Conservation (phyloP, 2,329 filamentous ascomycete species). For the Sarocladium oryzae region DNA sequence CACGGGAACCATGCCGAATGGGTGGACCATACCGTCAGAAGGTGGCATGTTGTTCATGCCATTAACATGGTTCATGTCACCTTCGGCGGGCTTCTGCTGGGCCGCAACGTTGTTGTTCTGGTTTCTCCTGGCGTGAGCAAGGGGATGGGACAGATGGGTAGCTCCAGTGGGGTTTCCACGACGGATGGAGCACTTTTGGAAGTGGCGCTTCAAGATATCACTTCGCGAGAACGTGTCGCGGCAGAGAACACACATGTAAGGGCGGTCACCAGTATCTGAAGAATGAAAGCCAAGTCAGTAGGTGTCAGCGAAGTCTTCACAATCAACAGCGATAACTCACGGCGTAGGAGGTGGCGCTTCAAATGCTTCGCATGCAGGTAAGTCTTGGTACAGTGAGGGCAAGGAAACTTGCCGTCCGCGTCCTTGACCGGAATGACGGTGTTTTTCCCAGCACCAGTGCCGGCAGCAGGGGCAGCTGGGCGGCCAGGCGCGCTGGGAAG, state of each 20-base stretch:
- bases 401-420: constrained; percentile 95
- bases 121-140: constrained; percentile 80
- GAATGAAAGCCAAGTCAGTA: constrained; percentile 20
- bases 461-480: constrained; percentile 66
- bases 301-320: constrained; percentile 21
- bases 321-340: constrained; percentile 54
- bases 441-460: constrained; percentile 65
- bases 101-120: constrained; percentile 51
- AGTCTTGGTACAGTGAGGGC: constrained; percentile 96
- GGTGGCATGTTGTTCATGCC: constrained; percentile 50
- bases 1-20: constrained; percentile 50
- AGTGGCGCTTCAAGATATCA: constrained; percentile 97
- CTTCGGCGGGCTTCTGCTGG: constrained; percentile 49
- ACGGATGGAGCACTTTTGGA: constrained; percentile 96
- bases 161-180: constrained; percentile 93
- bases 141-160: constrained; percentile 88
- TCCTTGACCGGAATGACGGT: constrained; percentile 89
- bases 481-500: constrained; percentile 84
- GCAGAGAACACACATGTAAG: constrained; percentile 97
- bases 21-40: constrained; percentile 50
- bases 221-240: constrained; percentile 96
- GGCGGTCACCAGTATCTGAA: constrained; percentile 90
- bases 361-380: constrained; percentile 96
- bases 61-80: constrained; percentile 54
- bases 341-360: constrained; percentile 90